Conservation (phyloP, 1,284 basidiomycete species). For the Heliocybe sulcata region DNA sequence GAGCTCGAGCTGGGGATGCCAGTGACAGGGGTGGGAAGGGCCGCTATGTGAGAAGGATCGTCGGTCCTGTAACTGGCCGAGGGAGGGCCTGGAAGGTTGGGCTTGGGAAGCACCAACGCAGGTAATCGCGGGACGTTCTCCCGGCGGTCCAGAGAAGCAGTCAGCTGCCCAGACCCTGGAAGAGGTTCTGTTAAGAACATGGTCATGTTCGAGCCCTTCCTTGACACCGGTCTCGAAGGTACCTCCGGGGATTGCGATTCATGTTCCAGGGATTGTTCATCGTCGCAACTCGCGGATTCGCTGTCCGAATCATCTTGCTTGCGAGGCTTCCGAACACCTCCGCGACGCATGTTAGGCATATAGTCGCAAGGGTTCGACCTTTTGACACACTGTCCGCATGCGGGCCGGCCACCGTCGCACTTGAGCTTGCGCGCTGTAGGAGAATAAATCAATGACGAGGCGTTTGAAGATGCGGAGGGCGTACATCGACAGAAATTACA, state of each 20-base stretch:
- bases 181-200: slow-evolving; percentile 20
- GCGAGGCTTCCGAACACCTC: slow-evolving; percentile 45
- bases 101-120: slow-evolving; percentile 1
- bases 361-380: slow-evolving; percentile 72
- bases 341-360: slow-evolving; percentile 65
- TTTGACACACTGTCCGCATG: slow-evolving; percentile 72
- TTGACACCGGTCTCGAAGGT: slow-evolving; percentile 46
- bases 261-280: slow-evolving; percentile 25
- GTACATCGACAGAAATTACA: slow-evolving; percentile 82
- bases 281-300: slow-evolving; percentile 48
- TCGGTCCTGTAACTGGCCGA: slow-evolving; percentile 1
- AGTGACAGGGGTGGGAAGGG: slow-evolving; percentile 2
- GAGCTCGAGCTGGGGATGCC: neutral
- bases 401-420: slow-evolving; percentile 74
- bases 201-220: slow-evolving; percentile 50
- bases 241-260: slow-evolving; percentile 58
- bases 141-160: neutral
- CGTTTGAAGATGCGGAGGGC: slow-evolving; percentile 19
- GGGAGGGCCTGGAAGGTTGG: neutral
- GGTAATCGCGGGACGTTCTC: neutral
- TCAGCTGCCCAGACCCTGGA: neutral
- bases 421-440: slow-evolving; percentile 73
- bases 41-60: neutral
- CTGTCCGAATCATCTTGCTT: slow-evolving; percentile 48
- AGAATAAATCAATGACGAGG: slow-evolving; percentile 4